A percentile compares a stretch with the other conserved stretches of the same genome.
These are phyloP conservation scores for Taiozyma sp. DNA, from an alignment of 1,139 yeast species.

Conservation along the genomic window DNA sequence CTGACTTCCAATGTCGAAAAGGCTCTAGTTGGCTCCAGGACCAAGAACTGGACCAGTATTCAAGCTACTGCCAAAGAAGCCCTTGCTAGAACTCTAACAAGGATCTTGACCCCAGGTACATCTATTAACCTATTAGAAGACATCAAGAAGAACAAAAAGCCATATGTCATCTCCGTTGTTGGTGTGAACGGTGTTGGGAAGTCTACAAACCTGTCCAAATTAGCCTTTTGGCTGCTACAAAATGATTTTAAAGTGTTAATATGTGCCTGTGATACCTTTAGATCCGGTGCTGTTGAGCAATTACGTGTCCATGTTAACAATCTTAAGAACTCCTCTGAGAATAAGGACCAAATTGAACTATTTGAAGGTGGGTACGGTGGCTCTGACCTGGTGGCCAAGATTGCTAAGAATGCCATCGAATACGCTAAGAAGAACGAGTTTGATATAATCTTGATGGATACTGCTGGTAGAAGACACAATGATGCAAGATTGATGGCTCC, in stretches of 20 bases:
- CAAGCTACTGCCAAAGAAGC: constrained; percentile 61
- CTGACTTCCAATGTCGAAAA: constrained; percentile 55
- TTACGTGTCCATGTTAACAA: constrained; percentile 89
- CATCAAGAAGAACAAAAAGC: constrained; percentile 55
- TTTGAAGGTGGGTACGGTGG: constrained; percentile 97
- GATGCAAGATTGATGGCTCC: constrained; percentile 96
- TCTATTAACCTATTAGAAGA: constrained; percentile 86
- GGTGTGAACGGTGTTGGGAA: constrained; percentile 99
- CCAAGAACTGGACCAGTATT: constrained; percentile 61
- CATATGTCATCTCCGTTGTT: constrained; percentile 93
- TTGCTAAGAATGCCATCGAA: constrained; percentile 91
- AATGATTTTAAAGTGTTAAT: constrained; percentile 83
- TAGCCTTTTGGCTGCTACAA: constrained; percentile 93
- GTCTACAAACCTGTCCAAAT: constrained; percentile 88
- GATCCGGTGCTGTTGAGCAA: constrained; percentile 98
- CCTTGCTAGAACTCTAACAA: constrained; percentile 70
- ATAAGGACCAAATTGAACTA: constrained; percentile 63
- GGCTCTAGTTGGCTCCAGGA: constrained; percentile 59
- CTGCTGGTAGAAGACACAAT: constrained; percentile 97
- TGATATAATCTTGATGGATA: constrained; percentile 90
- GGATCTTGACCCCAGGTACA: constrained; percentile 86
- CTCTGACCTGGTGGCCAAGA: constrained; percentile 85
- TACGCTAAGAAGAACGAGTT: constrained; percentile 61
- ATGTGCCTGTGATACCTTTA: constrained; percentile 96
- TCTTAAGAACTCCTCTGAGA: constrained; percentile 56